These are phyloP conservation scores for Lipomyces spencermartinsiae DNA, from an alignment of 805 yeast species.

Conservation along the genomic window DNA sequence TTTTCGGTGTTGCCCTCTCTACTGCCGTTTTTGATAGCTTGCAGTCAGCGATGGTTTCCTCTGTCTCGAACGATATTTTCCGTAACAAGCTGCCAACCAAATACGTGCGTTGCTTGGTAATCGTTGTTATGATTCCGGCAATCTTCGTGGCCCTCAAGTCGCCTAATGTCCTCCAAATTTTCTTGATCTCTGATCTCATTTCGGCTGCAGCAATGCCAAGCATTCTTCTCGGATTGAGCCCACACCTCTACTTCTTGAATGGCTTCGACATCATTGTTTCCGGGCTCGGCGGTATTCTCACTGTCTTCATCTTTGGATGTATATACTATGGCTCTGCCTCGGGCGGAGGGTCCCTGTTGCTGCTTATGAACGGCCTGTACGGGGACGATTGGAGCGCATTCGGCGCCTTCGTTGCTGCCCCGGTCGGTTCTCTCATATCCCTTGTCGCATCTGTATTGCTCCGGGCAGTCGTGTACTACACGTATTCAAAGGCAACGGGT, in stretches of 20 bases:
- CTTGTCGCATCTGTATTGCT: constrained; percentile 27
- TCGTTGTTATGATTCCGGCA: constrained; percentile 82
- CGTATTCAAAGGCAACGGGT: constrained; percentile 10
- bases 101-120: constrained; percentile 73
- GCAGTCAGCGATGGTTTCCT: constrained; percentile 86
- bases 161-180: constrained; percentile 81
- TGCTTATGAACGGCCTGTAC: constrained; percentile 72
- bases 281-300: constrained; percentile 80
- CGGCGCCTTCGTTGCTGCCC: constrained; percentile 93
- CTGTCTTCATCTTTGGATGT: constrained; percentile 83
- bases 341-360: constrained; percentile 77
- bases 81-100: constrained; percentile 74
- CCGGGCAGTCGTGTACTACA: constrained; percentile 18
- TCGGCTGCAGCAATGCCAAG: constrained; percentile 88
- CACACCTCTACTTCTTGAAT: constrained; percentile 67
- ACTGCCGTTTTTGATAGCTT: constrained; percentile 89
- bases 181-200: constrained; percentile 87
- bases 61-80: constrained; percentile 87
- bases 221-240: constrained; percentile 76
- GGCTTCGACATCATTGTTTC: constrained; percentile 85
- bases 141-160: constrained; percentile 85
- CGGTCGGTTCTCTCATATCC: constrained; percentile 73
- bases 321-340: constrained; percentile 73
- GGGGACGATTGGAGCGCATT: constrained; percentile 89
- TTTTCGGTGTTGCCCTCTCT: constrained; percentile 73